Base-by-base conservation (phyloP, 441 rosid genomes). In the Euphorbia celastroides region DNA sequence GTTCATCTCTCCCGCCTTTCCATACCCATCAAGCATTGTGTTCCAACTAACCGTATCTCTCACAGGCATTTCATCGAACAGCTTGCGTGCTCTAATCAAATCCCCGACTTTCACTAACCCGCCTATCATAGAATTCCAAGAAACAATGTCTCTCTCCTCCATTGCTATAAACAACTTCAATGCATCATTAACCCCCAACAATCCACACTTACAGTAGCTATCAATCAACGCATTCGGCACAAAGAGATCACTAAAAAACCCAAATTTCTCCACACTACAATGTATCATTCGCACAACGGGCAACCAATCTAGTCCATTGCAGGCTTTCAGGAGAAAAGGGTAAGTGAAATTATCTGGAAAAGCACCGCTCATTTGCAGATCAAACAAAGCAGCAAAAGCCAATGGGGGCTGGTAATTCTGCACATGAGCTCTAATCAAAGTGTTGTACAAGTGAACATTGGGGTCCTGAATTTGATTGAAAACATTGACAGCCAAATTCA, bases 1-100 rank as follows among this genome's bases (percentile, higher is more conserved):
- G 68, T 74, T 67, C 88, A 86, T 84, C 13, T 85, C 83, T 72
- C 84, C 86, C 17, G 83, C 81, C 80, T 89, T 90, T 3, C 68
- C 88, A 70, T 88, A 86, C 0, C 88, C 98, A 81, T 88, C 95
- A 72, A 90, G 69, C 65, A 90, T 78, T 1, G 86, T 79, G 46
- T 92, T 92, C 96, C 98, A 90, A 75, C 87, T 87, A 68, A 90
- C 76, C 26, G 73, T 55, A 79, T 87, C 92, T 75, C 72, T 86
- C 14, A 46, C 60, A 6, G 92, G 90, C 85, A 87, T 90, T 90
- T 86, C 84, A 48, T 87, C 88, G 28, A 92, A 92, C 83, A 92
- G 16, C 5, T 71, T 57, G n/a, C 83, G 80, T 2, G 93, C 97
- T 54, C 78, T 80, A 19, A 27, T 57, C 78, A 90, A 68, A 68